Percentiles rank a stretch among this genome's conserved stretches.
phyloP scores from a whole-genome alignment of 2,329 filamentous ascomycete species.

The Scopulariopsis brevicaulis region DNA sequence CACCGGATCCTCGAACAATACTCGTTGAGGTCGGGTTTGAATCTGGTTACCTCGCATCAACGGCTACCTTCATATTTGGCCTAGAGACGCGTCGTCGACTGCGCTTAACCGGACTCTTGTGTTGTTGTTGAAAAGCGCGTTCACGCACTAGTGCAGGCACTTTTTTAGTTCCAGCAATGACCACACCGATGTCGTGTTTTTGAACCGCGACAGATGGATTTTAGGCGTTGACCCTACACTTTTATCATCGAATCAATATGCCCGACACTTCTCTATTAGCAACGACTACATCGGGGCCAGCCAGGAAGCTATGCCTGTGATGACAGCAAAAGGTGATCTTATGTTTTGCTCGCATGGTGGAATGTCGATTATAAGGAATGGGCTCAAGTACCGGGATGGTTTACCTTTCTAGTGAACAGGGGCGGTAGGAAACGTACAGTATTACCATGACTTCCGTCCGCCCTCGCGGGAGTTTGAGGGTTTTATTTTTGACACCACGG shows the following conservation, averaged over 20 bases:
- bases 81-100: not conserved
- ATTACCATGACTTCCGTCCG: no score
- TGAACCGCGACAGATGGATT: not conserved
- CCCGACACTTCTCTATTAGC: not conserved
- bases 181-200: not conserved
- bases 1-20: not conserved
- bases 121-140: not conserved
- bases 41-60: not conserved
- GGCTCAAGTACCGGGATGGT: not conserved
- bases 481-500: no score
- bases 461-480: no score
- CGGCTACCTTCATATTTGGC: not conserved
- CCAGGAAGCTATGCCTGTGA: not conserved
- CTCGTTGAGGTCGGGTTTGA: not conserved
- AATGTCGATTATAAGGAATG: not conserved
- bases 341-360: not conserved
- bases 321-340: not conserved
- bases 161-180: not conserved
- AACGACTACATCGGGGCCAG: not conserved
- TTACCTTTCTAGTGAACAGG: no score
- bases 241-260: not conserved
- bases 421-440: no score
- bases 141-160: not conserved
- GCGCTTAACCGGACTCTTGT: not conserved
- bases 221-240: not conserved